Evolutionary conservation across 768 basidiomycete genomes (phyloP).

Genomic region (Lyophyllum semitale): DNA sequence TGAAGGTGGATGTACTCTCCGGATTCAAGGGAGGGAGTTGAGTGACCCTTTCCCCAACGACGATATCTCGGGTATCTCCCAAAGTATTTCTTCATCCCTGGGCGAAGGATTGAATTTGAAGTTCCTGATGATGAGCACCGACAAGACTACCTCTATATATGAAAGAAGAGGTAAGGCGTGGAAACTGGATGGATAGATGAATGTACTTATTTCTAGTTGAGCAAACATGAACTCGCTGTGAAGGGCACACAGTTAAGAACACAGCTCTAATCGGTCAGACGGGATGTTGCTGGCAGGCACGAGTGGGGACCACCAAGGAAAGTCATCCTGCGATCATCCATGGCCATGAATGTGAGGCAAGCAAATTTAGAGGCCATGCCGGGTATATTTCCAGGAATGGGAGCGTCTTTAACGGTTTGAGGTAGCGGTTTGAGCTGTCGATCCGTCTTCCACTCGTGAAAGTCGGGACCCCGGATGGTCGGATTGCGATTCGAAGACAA

Average conservation of each 20-base stretch:
- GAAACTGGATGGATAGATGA: too few relatives aligned
- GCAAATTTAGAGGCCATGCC: too few relatives aligned
- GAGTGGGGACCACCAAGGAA: conserved; percentile 36
- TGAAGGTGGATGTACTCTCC: too few relatives aligned
- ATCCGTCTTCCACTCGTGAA: conserved; percentile 7
- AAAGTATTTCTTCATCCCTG: too few relatives aligned
- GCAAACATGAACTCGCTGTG: conserved; percentile 38
- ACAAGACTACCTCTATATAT: not conserved
- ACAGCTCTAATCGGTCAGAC: not conserved
- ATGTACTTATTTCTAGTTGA: conserved; percentile 38
- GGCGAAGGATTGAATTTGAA: not conserved
- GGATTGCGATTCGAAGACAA: conserved; percentile 31
- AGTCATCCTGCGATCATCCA: conserved; percentile 31
- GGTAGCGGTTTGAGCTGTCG: conserved; percentile 39
- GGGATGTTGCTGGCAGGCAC: conserved; percentile 12
- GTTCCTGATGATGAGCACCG: not conserved
- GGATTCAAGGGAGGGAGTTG: too few relatives aligned
- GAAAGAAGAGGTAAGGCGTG: too few relatives aligned
- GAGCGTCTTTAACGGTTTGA: conserved; percentile 26
- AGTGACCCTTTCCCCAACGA: too few relatives aligned
- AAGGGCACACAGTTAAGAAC: too few relatives aligned
- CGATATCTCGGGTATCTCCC: too few relatives aligned
- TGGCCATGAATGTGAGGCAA: conserved; percentile 26
- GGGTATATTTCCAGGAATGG: conserved; percentile 34
- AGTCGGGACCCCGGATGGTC: conserved; percentile 35